Evolutionary conservation across 176 grass and related monocot genomes (phyloP).

Genomic region (Lolium perenne): DNA sequence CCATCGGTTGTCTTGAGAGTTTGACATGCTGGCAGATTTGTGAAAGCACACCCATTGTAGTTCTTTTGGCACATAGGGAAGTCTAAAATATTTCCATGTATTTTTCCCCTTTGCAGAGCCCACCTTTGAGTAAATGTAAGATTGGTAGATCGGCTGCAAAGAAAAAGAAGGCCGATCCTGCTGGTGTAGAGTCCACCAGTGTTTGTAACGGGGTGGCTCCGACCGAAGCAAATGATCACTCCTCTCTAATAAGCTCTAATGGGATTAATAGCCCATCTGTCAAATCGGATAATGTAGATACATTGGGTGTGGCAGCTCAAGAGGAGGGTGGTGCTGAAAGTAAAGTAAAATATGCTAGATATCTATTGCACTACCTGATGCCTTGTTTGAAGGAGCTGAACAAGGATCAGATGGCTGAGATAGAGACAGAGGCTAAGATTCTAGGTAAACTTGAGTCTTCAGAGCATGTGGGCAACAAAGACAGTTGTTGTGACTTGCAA

Average conservation of each 20-base stretch:
- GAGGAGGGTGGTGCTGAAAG: constrained; percentile 39
- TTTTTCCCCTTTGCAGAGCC: constrained; percentile 6
- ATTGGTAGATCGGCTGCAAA: background rate
- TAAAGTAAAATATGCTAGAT: constrained; percentile 47
- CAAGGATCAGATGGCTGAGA: constrained; percentile 63
- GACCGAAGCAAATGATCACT: background rate
- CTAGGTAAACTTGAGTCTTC: constrained; percentile 47
- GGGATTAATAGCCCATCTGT: background rate
- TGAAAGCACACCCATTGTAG: background rate
- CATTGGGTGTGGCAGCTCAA: background rate
- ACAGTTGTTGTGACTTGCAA: constrained; percentile 28
- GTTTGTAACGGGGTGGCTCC: background rate
- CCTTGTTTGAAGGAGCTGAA: constrained; percentile 61
- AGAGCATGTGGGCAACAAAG: constrained; percentile 20
- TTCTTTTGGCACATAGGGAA: background rate
- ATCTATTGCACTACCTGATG: constrained; percentile 62
- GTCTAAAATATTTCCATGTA: constrained; percentile 12
- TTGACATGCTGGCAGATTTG: background rate
- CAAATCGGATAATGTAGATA: constrained; percentile 9
- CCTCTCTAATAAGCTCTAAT: background rate
- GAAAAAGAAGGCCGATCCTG: background rate
- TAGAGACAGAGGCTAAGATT: constrained; percentile 55
- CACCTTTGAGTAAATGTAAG: background rate
- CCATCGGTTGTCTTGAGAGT: background rate
- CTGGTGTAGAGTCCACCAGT: constrained; percentile 16